Base-by-base conservation (phyloP, 2,329 filamentous ascomycete genomes). In the Fusarium subtropicale region DNA sequence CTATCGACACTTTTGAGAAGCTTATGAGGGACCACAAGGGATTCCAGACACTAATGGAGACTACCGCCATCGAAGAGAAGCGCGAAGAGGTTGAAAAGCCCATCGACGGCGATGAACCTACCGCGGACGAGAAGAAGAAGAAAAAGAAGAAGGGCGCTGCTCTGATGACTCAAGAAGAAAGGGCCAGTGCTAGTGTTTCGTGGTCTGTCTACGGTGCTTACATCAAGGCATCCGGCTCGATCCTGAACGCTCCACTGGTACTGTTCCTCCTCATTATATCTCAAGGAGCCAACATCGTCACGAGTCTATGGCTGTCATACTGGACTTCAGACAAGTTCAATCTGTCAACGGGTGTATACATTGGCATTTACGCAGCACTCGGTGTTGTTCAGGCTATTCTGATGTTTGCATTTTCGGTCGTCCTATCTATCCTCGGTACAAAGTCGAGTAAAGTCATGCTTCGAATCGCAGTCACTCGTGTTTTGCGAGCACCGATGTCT, bases 281-380 rank as follows among this genome's bases (percentile, higher is more conserved):
- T 0, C 94, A 97, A 76, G 93, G 90, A 11, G 87, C 92, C 65
- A 97, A 97, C 76, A 95, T 98, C 68, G 86, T 88, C 70, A 97
- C 94, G 15, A 94, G 91, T 75, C 81, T 98, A 56, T 98, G 95
- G 95, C 87, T 98, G 2, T 96, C 94, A 1, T 98, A 90, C 82
- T 98, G 95, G 95, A 97, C 93, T 1, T 92, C 92, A 1, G 81
- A 93, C 77, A 90, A 91, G 76, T 97, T 91, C 71, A 82, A 85
- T 10, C 87, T 91, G 61, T 84, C 86, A 0, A 87, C 83, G 15
- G 92, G 90, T 3, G 80, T 85, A 30, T 97, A 97, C 76, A 92
- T 93, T 71, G 90, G 89, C 64, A 81, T 87, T 15, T 91, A 90
- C 57, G 92, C 92, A 7, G 91, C 83, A 1, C 87, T 97, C 0